Percentiles rank a stretch among this genome's conserved stretches.
Conservation (phyloP, 1,284 basidiomycete species). For the Calocybe gambosa region DNA sequence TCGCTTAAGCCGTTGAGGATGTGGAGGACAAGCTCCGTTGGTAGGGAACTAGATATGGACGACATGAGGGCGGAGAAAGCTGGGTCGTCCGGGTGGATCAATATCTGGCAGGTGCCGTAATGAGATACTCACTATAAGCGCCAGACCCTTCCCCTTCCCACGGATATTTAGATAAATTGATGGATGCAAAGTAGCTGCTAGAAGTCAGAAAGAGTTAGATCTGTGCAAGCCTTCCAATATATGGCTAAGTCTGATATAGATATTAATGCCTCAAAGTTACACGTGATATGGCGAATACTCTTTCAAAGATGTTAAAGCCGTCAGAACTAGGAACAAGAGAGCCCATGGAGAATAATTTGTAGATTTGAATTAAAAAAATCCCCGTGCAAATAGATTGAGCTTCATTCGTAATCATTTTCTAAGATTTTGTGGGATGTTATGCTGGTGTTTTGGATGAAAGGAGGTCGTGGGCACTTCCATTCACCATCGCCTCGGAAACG, state of each 20-base stretch:
- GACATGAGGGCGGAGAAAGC: neutral
- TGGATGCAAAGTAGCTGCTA: neutral
- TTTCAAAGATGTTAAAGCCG: neutral
- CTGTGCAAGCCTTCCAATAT: neutral
- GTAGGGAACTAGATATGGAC: neutral
- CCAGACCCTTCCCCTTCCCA: neutral
- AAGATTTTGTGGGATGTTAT: conserved; percentile 3
- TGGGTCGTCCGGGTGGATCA: neutral
- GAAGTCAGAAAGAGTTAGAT: neutral
- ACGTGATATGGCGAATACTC: neutral
- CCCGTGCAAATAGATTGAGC: conserved; percentile 2
- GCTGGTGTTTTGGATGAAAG: conserved; percentile 14
- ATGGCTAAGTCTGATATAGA: neutral
- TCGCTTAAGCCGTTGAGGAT: conserved; percentile 6
- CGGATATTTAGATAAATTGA: neutral
- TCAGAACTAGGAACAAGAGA: neutral
- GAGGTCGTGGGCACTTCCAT: conserved; percentile 16
- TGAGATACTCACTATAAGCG: neutral
- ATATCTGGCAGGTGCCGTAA: neutral
- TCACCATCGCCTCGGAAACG: conserved; percentile 16
- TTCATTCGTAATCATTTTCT: conserved; percentile 6
- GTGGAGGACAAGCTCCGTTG: conserved; percentile 5
- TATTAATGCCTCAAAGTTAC: neutral
- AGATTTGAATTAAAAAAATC: conserved; percentile 5
- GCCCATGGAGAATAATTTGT: neutral